Base-by-base conservation (phyloP, 2,329 filamentous ascomycete genomes). In the Hymenoscyphus occultus region DNA sequence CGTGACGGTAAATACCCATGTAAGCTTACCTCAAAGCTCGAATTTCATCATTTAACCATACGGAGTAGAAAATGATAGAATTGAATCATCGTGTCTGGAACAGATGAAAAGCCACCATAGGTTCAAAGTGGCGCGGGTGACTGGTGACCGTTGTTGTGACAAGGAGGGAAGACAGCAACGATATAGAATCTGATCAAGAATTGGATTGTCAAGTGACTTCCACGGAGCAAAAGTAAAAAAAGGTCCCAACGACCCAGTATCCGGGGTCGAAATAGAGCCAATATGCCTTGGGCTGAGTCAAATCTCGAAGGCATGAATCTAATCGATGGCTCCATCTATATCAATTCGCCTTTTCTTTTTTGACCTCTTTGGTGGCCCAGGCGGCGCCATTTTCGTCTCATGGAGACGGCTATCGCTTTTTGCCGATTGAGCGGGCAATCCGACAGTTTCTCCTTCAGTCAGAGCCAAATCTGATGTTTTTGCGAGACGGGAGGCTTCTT, bases 401-500 rank as follows among this genome's bases (percentile, higher is more conserved):
- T 28, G 48, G 22, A 19, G 22, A 28, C 48, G 48, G 19, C 10
- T 54, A 54, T 54, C 19, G 19, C 13, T 22, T 10, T 54, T 22
- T 54, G 22, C 45, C 45, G 19, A 51, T 22, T 22, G 45, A 51
- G 19, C 48, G 48, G 48, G 19, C 19, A 54, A 28, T 19, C 22
- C 48, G 13, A 54, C 19, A 54, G 5, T 28, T 54, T 54, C 48
- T 19, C 48, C 48, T 54, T 93, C 90, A 0, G 88, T 86, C 72
- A 94, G 90, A 1, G 90, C 88, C 59, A 92, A 75, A 76, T 92
- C 88, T 28, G 90, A 91, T 13, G 80, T 84, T 63, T 81, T 78
- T 4, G 89, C 90, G 22, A 93, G 77, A 5, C 82, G 80, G 16
- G 84, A 82, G 2, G 85, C 84, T 76, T 94, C 91, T 77, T 94